phyloP scores from a whole-genome alignment of 306 rosid genomes.

The Fragaria nilgerrensis region DNA sequence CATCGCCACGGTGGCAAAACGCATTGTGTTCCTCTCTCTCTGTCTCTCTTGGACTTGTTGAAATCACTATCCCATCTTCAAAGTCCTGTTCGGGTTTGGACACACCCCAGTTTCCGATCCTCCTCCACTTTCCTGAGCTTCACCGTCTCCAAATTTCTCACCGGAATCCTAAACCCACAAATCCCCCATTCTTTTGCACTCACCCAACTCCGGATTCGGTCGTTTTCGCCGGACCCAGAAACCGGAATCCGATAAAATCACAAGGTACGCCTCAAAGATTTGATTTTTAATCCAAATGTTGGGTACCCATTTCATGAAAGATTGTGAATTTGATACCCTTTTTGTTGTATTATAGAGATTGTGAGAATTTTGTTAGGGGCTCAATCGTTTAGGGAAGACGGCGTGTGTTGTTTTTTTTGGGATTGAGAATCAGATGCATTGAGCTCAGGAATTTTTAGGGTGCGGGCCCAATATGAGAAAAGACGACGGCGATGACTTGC shows the following conservation, averaged over 20 bases:
- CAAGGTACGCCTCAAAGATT: slow-evolving; percentile 9
- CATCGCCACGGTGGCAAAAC: slow-evolving; percentile 21
- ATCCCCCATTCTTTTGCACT: not conserved
- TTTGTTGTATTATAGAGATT: not conserved
- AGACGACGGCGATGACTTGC: not conserved
- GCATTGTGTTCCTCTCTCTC: not conserved
- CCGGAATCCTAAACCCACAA: not conserved
- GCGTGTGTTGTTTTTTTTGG: not conserved
- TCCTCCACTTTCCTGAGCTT: not conserved
- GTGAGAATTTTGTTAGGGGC: not conserved
- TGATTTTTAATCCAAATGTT: not conserved
- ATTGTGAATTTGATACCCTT: not conserved
- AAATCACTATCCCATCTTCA: slow-evolving; percentile 4
- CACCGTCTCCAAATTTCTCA: not conserved
- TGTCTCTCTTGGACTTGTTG: not conserved
- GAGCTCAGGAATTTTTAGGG: slow-evolving; percentile 8
- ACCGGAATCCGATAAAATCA: not conserved
- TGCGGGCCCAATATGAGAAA: not conserved
- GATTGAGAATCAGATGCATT: slow-evolving; percentile 11
- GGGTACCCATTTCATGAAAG: not conserved
- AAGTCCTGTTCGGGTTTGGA: slow-evolving; percentile 16
- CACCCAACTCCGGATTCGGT: slow-evolving; percentile 7
- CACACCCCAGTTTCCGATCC: slow-evolving; percentile 3
- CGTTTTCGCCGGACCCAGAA: not conserved
- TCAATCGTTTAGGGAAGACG: not conserved